Conservation (phyloP, 2,329 filamentous ascomycete species). For the Macroventuria anomochaeta region DNA sequence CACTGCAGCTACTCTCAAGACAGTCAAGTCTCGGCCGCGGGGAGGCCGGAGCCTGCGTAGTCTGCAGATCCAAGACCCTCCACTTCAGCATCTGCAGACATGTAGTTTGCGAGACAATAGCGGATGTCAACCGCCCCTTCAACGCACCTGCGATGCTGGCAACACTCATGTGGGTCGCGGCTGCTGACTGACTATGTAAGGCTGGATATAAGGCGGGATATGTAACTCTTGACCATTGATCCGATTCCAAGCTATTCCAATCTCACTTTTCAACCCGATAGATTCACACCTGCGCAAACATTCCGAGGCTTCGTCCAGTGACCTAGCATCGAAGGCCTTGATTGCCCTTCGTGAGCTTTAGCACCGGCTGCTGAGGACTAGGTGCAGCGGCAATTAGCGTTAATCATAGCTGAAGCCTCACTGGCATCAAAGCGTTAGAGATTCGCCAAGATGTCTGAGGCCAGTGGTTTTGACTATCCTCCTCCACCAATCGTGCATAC, state of each 20-base stretch:
- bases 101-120: slow-evolving; percentile 11
- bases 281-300: no score
- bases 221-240: no score
- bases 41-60: slow-evolving; percentile 3
- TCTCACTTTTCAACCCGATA: no score
- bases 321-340: no score
- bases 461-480: slow-evolving; percentile 10
- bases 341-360: neutral
- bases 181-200: no score
- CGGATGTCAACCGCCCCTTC: slow-evolving; percentile 9
- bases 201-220: no score
- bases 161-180: no score
- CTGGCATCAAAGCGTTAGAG: neutral
- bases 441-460: slow-evolving; percentile 9
- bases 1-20: no score
- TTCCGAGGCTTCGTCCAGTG: no score
- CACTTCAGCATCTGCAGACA: slow-evolving; percentile 2
- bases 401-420: slow-evolving; percentile 2
- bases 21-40: slow-evolving; percentile 10
- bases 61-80: slow-evolving; percentile 11
- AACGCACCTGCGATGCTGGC: neutral
- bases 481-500: slow-evolving; percentile 12
- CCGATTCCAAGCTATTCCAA: no score
- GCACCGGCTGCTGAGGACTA: no score
- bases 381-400: slow-evolving; percentile 10